phyloP scores from a whole-genome alignment of 352 stramenopile genomes.

The Peronospora tabacina region DNA sequence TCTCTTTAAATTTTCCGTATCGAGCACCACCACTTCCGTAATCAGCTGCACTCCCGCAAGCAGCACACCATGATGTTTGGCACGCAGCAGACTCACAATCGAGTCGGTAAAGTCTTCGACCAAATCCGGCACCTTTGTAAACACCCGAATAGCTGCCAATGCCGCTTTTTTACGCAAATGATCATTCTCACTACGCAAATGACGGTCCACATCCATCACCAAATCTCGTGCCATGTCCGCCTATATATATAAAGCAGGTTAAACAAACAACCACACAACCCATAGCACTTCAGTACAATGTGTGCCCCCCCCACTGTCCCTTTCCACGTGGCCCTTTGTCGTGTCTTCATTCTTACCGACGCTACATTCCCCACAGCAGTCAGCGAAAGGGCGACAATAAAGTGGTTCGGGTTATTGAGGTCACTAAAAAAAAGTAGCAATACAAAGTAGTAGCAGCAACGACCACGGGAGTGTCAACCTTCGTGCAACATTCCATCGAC shows the following conservation, averaged over 20 bases:
- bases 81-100: constrained; percentile 91
- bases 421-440: constrained; percentile 49
- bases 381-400: constrained; percentile 94
- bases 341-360: constrained; percentile 46
- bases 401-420: constrained; percentile 91
- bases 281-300: background rate
- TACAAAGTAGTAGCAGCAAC: background rate
- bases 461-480: too few relatives aligned
- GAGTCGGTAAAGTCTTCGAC: constrained; percentile 97
- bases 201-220: constrained; percentile 96
- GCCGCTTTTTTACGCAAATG: constrained; percentile 98
- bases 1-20: constrained; percentile 65
- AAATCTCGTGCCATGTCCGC: constrained; percentile 98
- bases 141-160: constrained; percentile 88
- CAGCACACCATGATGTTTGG: constrained; percentile 95
- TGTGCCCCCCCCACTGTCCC: too few relatives aligned
- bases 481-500: too few relatives aligned
- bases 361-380: constrained; percentile 97
- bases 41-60: constrained; percentile 96
- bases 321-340: too few relatives aligned
- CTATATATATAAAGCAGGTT: constrained; percentile 22
- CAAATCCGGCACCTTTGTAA: constrained; percentile 95
- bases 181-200: constrained; percentile 87
- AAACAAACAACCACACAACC: background rate
- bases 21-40: constrained; percentile 85